Conservation (phyloP, 2,329 filamentous ascomycete genomes). For the Sporothrix luriei region DNA sequence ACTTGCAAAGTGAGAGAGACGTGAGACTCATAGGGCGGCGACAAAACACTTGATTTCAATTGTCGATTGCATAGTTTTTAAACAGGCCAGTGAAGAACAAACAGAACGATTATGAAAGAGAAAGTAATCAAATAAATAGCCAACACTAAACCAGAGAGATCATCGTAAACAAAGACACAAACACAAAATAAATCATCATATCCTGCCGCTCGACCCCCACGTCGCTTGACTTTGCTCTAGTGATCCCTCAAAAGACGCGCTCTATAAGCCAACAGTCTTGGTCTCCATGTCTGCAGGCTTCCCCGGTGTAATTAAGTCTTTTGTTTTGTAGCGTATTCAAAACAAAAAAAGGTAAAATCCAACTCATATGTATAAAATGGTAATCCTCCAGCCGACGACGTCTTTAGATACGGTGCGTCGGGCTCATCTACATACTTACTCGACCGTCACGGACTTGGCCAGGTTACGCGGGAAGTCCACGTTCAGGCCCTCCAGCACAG, state of each 20-base stretch:
- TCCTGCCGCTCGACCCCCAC: conserved; percentile 12
- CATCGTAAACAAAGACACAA: neutral
- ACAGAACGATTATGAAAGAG: neutral
- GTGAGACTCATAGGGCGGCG: too few species aligned
- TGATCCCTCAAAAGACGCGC: conserved; percentile 11
- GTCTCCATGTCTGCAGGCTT: neutral
- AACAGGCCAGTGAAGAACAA: neutral
- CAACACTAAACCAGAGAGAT: neutral
- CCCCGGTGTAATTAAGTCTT: conserved; percentile 6
- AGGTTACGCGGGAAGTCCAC: conserved; percentile 98
- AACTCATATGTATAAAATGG: conserved; percentile 23
- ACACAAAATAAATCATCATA: conserved; percentile 26
- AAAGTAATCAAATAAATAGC: conserved; percentile 1
- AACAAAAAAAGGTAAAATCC: conserved; percentile 19
- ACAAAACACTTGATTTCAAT: neutral
- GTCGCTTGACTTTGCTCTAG: conserved; percentile 13
- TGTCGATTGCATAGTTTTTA: neutral
- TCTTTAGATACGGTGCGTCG: neutral
- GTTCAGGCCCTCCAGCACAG: conserved; percentile 91
- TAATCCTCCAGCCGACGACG: conserved; percentile 8
- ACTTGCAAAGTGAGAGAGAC: too few species aligned
- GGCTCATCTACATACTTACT: conserved; percentile 59
- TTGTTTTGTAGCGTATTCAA: neutral
- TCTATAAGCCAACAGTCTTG: neutral
- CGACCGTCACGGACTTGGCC: conserved; percentile 98